Evolutionary conservation across 345 rosid species (phyloP).

Genomic region (Pugionium dolabratum): DNA sequence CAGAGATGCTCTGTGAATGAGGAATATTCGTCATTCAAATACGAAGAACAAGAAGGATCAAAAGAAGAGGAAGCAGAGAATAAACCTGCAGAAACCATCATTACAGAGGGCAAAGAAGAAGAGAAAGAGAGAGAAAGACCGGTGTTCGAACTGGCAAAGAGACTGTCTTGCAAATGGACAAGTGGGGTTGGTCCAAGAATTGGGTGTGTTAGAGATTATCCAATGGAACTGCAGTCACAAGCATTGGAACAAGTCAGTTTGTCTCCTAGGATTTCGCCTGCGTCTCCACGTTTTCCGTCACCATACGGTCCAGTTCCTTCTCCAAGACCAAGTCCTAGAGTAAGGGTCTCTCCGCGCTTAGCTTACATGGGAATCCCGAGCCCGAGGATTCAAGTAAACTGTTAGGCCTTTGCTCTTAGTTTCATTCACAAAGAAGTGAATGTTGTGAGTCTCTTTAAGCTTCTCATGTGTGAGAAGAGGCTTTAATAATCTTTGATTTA

Average conservation of each 20-base stretch:
- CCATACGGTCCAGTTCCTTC: constrained; percentile 53
- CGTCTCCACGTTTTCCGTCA: constrained; percentile 31
- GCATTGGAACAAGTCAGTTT: constrained; percentile 69
- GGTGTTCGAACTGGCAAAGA: constrained; percentile 44
- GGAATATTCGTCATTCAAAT: constrained; percentile 47
- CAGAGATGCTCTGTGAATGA: constrained; percentile 61
- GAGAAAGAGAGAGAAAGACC: constrained; percentile 42
- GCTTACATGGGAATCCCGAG: constrained; percentile 51
- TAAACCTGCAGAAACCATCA: constrained; percentile 23
- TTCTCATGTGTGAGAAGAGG: constrained; percentile 17
- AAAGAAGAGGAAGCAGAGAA: constrained; percentile 25
- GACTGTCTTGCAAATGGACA: constrained; percentile 68
- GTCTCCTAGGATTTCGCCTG: constrained; percentile 50
- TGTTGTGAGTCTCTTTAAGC: constrained; percentile 13
- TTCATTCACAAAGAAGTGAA: constrained; percentile 2
- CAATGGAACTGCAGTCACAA: constrained; percentile 52
- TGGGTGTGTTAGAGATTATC: constrained; percentile 76
- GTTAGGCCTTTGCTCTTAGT: constrained; percentile 27
- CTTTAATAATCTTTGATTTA: constrained; percentile 24
- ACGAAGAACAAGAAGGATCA: constrained; percentile 33
- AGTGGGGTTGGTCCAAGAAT: constrained; percentile 75
- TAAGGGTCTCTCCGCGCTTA: constrained; percentile 52
- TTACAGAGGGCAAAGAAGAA: constrained; percentile 6
- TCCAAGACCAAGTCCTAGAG: constrained; percentile 54
- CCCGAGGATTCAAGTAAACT: constrained; percentile 43